Percentiles rank a stretch among this genome's conserved stretches.
phyloP scores from a whole-genome alignment of 352 stramenopile species.

The Pythium myriotylum region DNA sequence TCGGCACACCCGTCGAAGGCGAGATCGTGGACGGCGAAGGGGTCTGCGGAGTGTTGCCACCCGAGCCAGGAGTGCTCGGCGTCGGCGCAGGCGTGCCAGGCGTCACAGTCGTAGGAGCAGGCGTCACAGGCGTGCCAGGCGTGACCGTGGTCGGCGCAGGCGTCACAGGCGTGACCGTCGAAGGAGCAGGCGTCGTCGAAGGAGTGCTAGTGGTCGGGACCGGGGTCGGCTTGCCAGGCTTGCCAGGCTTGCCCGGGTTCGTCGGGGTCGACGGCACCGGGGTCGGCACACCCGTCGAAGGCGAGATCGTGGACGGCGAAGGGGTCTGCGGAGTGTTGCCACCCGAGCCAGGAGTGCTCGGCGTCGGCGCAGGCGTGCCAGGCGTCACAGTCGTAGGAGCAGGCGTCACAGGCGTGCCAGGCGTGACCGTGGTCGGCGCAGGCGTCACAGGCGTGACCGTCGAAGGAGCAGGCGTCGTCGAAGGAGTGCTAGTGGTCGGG shows the following conservation, averaged over 20 bases:
- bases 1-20: constrained; percentile 2
- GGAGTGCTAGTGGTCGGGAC: not conserved
- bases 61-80: not conserved
- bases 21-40: constrained; percentile 8
- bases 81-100: not conserved
- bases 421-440: not conserved
- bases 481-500: too few relatives aligned
- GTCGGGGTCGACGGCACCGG: not conserved
- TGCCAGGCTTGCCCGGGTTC: constrained; percentile 1
- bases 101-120: not conserved
- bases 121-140: constrained; percentile 4
- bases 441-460: too few relatives aligned
- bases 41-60: constrained; percentile 11
- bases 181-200: not conserved
- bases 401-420: constrained; percentile 2
- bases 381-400: not conserved
- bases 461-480: too few relatives aligned
- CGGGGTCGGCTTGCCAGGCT: not conserved
- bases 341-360: not conserved
- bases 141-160: not conserved
- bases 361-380: not conserved
- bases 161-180: too few relatives aligned
- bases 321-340: constrained; percentile 13
- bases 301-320: constrained; percentile 7
- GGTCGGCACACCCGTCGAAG: constrained; percentile 1